Base-by-base conservation (phyloP, 176 grass and related monocot species). In the Cocos nucifera region DNA sequence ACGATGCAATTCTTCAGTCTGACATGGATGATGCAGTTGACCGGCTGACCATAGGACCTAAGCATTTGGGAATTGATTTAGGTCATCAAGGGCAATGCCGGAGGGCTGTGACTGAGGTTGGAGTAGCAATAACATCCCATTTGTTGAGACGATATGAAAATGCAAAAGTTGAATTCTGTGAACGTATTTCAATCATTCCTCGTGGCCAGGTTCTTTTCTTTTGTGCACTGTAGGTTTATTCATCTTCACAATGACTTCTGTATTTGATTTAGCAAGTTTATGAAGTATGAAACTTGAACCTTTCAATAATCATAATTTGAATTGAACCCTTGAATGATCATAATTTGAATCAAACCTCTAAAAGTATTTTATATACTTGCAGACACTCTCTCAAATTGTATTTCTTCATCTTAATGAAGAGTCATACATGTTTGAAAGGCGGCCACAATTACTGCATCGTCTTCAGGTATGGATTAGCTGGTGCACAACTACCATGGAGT, bases 21-120 rank as follows among this genome's bases (percentile, higher is more conserved):
- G 74, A 69, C 48, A 62, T 77, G 64, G 74, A 77, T 55, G 74
- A 77, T 69, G 74, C 74, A 44, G 74, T 77, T 55, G 74, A 77
- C 19, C 62, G 74, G 10, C 64, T 77, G 49, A 67, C 74, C 7
- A 19, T 77, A 39, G 74, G 74, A 8, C 74, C 74, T 50, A 77
- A 61, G 20, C 64, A 19, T 16, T 48, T 48, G 26, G 74, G 74
- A 68, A 59, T 77, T 49, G 64, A 69, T 4, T 61, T 77, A 58
- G 65, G 74, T 16, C 55, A 77, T 61, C 74, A 77, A 69, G 74
- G 74, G 25, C 74, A 77, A 69, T 69, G 64, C 19, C 64, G 74
- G 19, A 68, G 74, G 57, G 74, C 74, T 27, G 74, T 77, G 8
- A 77, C 74, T n/a, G 74, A 77, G 25, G 74, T 69, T 67, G 74